Evolutionary conservation across 2,329 filamentous ascomycete species (phyloP), one percentile per base, ranked within the genome.

Genomic region (Hirsutella rhossiliensis): DNA sequence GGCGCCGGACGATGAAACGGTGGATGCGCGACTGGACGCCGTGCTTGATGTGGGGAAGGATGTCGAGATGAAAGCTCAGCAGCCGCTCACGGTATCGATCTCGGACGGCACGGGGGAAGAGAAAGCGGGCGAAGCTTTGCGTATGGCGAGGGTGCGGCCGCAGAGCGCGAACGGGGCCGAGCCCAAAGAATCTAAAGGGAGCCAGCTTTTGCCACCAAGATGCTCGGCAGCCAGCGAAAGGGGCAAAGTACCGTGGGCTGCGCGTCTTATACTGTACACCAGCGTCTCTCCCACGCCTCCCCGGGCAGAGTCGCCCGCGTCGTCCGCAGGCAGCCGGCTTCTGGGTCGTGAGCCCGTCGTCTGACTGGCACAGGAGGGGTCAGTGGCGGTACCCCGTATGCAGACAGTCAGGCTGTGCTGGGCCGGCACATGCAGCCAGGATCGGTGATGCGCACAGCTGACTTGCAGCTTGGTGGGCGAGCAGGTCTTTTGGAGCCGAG

Each of bases 11-110:
- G 45, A 94, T 71, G 50, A 82, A 85, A 39, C 73, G 74, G 59
- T 92, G 94, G 50, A 95, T 78, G 45, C 80, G 77, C 32, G 81
- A 81, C 63, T 94, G 87, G 9, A 86, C 66, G 43, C 74, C 71
- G 58, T 82, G 78, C 56, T 82, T 84, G 54, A 86, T 73, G 42
- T 72, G 67, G 12, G 87, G 85, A 20, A 94, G 63, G 5, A 77
- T 85, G 54, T 88, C 78, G 72, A 87, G 76, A 49, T 79, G 84
- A 60, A 95, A 79, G 51, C 73, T 69, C 53, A 81, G 73, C 43
- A 92, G 69, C 48, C 74, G 76, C 47, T 80, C 75, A 58, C 78
- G 79, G 54, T 80, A 80, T 52, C 72, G 76, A 49, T 76, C 71
- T 59, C 76, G 76, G 44, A 75, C 56, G 48, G 75, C 66, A 52